Conservation (phyloP, 805 yeast genomes). For the Blastobotrys attinorum region DNA sequence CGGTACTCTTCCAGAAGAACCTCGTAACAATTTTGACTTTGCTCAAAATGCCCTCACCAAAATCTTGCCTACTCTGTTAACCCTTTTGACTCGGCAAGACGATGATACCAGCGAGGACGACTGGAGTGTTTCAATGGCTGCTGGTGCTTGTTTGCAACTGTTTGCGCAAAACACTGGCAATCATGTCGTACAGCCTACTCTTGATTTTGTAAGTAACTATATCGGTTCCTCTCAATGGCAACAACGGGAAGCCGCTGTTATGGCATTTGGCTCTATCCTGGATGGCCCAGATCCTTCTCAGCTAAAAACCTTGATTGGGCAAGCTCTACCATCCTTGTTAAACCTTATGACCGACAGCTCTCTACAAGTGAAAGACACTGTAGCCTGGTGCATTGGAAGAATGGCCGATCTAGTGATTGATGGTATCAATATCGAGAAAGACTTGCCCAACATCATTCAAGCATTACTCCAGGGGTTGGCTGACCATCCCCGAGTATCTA, state of each 20-base stretch:
- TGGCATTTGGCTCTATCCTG: conserved; percentile 96
- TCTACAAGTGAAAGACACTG: conserved; percentile 90
- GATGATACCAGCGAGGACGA: conserved; percentile 90
- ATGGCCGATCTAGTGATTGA: conserved; percentile 81
- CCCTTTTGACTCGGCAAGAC: conserved; percentile 75
- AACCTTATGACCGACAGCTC: conserved; percentile 63
- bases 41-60: conserved; percentile 77
- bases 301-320: conserved; percentile 58
- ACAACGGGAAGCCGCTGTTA: conserved; percentile 91
- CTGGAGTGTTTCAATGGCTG: conserved; percentile 98
- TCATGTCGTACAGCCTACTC: conserved; percentile 76
- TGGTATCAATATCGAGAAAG: conserved; percentile 58
- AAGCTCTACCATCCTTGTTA: conserved; percentile 77
- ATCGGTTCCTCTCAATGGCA: conserved; percentile 65
- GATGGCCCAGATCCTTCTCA: conserved; percentile 85
- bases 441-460: conserved; percentile 62
- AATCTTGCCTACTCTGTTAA: conserved; percentile 79
- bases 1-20: conserved; percentile 34
- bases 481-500: conserved; percentile 87
- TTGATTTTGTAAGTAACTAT: conserved; percentile 74
- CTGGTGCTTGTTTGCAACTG: conserved; percentile 92
- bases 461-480: conserved; percentile 75
- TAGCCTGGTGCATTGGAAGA: conserved; percentile 97
- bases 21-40: conserved; percentile 60
- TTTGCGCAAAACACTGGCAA: conserved; percentile 88